Evolutionary conservation across 1,284 basidiomycete species (phyloP).

Genomic region (Moesziomyces aphidis): DNA sequence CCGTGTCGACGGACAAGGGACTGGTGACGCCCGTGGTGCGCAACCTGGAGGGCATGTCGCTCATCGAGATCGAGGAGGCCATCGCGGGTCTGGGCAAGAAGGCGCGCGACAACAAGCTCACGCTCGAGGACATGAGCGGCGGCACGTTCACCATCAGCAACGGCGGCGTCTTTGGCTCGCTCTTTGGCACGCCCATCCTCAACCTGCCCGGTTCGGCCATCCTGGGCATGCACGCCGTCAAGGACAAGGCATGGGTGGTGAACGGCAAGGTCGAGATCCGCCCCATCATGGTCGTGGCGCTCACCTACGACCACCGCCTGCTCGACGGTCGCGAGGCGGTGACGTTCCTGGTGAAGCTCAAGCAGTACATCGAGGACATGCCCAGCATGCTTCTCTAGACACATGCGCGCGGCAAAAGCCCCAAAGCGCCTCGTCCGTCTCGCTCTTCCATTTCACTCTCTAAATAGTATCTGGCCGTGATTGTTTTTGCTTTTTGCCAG

Average conservation of each 20-base stretch:
- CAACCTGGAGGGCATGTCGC: constrained; percentile 86
- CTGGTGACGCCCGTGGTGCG: constrained; percentile 95
- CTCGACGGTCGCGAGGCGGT: constrained; percentile 96
- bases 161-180: constrained; percentile 96
- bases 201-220: constrained; percentile 96
- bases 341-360: constrained; percentile 88
- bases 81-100: constrained; percentile 91
- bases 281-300: constrained; percentile 86
- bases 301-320: constrained; percentile 96
- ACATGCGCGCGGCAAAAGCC: background rate
- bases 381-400: constrained; percentile 62
- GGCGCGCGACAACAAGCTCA: constrained; percentile 93
- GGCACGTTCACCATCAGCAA: constrained; percentile 99
- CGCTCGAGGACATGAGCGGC: constrained; percentile 86
- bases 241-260: constrained; percentile 92
- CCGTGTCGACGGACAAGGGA: constrained; percentile 97
- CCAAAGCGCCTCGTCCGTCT: background rate
- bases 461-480: constrained; percentile 6
- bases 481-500: background rate
- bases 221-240: constrained; percentile 95
- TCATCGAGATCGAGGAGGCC: constrained; percentile 92
- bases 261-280: constrained; percentile 77
- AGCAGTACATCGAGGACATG: constrained; percentile 68
- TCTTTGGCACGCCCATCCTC: constrained; percentile 93
- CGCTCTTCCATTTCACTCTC: background rate